Conservation (phyloP, 2,329 filamentous ascomycete genomes). For the Cadophora malorum region DNA sequence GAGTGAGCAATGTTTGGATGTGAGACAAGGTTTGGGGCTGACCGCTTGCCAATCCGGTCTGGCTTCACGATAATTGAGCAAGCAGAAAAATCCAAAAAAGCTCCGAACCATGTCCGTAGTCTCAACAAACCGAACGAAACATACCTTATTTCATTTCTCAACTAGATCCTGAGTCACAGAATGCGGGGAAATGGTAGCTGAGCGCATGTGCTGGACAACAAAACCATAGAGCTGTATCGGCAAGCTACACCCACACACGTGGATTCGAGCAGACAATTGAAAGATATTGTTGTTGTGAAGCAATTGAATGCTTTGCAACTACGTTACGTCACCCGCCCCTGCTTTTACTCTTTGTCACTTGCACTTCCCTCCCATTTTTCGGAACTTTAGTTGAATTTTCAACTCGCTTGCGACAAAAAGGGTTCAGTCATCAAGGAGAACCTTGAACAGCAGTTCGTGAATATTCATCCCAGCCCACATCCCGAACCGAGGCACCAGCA, state of each 20-base stretch:
- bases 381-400: not conserved
- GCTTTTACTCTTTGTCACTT: not conserved
- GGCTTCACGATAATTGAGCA: constrained; percentile 1
- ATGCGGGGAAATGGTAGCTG: not conserved
- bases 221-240: not conserved
- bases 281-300: not conserved
- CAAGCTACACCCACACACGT: not conserved
- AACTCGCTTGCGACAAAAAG: not conserved
- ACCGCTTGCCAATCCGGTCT: constrained; percentile 1
- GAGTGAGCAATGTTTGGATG: not conserved
- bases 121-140: constrained; percentile 11
- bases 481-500: constrained; percentile 10
- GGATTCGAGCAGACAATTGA: not conserved
- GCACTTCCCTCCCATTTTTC: not conserved
- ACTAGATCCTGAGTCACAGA: constrained; percentile 11
- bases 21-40: constrained; percentile 9
- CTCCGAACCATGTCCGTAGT: not conserved
- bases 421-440: not conserved
- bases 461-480: not conserved
- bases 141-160: not conserved
- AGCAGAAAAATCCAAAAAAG: not conserved
- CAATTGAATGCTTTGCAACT: not conserved
- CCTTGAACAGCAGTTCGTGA: not conserved
- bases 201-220: too few relatives aligned
- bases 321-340: not conserved